A percentile compares a stretch with the other conserved stretches of the same genome.
Evolutionary conservation across 306 rosid species (phyloP).

Genomic region (Inga laurina): DNA sequence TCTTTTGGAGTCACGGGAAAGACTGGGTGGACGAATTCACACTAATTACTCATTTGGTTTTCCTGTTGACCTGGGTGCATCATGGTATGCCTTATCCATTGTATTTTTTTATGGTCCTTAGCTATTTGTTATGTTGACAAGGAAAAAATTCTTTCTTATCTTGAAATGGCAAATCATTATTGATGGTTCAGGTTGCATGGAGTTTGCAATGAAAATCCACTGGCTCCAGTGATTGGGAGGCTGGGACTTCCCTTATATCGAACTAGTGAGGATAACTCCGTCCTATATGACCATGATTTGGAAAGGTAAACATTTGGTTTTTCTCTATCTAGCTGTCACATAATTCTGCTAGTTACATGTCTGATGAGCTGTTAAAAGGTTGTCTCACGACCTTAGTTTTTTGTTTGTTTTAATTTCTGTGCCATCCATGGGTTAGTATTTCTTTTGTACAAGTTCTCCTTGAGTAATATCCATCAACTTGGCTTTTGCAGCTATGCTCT

Average conservation of each 20-base stretch:
- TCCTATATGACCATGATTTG: constrained; percentile 94
- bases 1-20: constrained; percentile 82
- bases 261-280: constrained; percentile 95
- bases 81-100: constrained; percentile 57
- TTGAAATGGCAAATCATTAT: constrained; percentile 3
- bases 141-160: neutral
- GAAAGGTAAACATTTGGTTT: constrained; percentile 67
- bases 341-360: constrained; percentile 13
- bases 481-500: constrained; percentile 78
- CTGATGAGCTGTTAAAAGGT: neutral
- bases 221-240: constrained; percentile 91
- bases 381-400: neutral
- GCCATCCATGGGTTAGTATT: constrained; percentile 15
- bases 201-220: constrained; percentile 91
- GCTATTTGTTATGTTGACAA: constrained; percentile 1
- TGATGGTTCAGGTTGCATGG: constrained; percentile 87
- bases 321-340: neutral
- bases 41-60: constrained; percentile 96
- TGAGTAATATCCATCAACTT: constrained; percentile 22
- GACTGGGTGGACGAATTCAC: constrained; percentile 90
- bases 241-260: constrained; percentile 93
- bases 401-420: neutral
- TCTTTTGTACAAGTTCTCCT: neutral
- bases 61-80: constrained; percentile 96
- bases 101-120: neutral